phyloP scores from a whole-genome alignment of 2,329 filamentous ascomycete genomes.

The Diaporthe australafricana region DNA sequence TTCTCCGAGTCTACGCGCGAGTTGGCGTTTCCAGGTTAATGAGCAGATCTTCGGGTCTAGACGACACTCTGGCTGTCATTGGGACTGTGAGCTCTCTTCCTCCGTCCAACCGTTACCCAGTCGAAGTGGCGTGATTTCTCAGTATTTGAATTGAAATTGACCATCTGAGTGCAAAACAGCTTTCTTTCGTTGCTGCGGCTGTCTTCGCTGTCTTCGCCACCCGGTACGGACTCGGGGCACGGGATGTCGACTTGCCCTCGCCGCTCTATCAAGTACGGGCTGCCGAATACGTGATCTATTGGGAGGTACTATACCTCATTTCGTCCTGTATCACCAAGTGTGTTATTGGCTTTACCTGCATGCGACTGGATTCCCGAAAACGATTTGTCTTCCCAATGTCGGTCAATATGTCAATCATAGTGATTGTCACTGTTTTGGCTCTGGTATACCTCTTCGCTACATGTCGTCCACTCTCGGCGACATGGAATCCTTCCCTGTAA shows the following conservation, averaged over 20 bases:
- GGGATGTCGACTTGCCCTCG: not conserved
- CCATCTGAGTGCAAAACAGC: not conserved
- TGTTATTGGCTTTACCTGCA: not conserved
- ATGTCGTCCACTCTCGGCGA: not conserved
- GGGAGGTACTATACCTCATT: slow-evolving; percentile 1
- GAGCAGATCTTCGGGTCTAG: not conserved
- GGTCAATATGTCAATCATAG: slow-evolving; percentile 1
- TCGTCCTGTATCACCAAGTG: not conserved
- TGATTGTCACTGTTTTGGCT: not conserved
- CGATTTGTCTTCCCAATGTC: not conserved
- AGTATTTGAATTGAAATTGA: not conserved
- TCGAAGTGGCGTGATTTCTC: not conserved
- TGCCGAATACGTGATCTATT: not conserved
- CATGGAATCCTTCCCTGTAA: slow-evolving; percentile 11
- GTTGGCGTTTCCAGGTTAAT: not conserved
- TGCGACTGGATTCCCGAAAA: slow-evolving; percentile 4
- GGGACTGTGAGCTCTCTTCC: not conserved
- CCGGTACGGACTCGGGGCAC: not conserved
- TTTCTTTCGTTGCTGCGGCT: not conserved
- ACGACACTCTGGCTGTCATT: not conserved
- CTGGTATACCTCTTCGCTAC: slow-evolving; percentile 2
- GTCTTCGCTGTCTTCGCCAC: not conserved
- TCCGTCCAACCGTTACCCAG: not conserved
- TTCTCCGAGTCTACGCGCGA: not conserved
- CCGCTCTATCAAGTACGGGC: slow-evolving; percentile 7